Evolutionary conservation across 1,284 basidiomycete species (phyloP).

Genomic region (Ustilago curta): DNA sequence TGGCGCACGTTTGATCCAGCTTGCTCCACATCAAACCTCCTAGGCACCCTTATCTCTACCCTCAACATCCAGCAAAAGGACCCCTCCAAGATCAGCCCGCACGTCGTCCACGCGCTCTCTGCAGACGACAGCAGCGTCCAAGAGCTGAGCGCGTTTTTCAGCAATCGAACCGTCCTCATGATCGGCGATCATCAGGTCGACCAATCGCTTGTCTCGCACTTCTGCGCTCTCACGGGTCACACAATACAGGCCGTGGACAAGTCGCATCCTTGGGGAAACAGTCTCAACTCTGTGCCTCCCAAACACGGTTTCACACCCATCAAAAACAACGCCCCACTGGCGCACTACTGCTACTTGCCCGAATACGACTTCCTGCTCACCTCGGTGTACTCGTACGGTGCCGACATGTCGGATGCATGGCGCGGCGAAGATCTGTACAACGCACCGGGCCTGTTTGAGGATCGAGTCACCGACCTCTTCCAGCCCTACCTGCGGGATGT

Average conservation of each 20-base stretch:
- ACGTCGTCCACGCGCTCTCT: conserved; percentile 18
- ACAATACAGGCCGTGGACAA: conserved; percentile 65
- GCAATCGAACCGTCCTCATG: conserved; percentile 70
- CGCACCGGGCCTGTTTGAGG: conserved; percentile 68
- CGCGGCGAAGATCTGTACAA: conserved; percentile 64
- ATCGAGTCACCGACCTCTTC: conserved; percentile 68
- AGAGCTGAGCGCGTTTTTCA: conserved; percentile 59
- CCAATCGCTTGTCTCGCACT: conserved; percentile 68
- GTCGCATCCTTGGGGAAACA: conserved; percentile 63
- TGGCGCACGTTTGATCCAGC: conserved; percentile 57
- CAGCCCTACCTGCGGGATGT: conserved; percentile 60
- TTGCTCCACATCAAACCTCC: conserved; percentile 41
- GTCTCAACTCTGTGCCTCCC: conserved; percentile 47
- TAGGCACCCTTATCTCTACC: conserved; percentile 45
- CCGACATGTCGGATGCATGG: conserved; percentile 69
- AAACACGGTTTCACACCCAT: conserved; percentile 46
- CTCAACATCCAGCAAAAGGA: conserved; percentile 32
- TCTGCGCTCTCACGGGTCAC: conserved; percentile 69
- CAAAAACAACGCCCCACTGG: conserved; percentile 64
- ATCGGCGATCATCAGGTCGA: conserved; percentile 70
- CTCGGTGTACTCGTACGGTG: conserved; percentile 70
- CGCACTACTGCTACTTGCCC: conserved; percentile 70
- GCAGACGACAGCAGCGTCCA: conserved; percentile 15
- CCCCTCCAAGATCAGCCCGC: conserved; percentile 41
- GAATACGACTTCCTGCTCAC: conserved; percentile 69